Base-by-base conservation (phyloP, 2,329 filamentous ascomycete genomes). In the Epichloe coenophiala region DNA sequence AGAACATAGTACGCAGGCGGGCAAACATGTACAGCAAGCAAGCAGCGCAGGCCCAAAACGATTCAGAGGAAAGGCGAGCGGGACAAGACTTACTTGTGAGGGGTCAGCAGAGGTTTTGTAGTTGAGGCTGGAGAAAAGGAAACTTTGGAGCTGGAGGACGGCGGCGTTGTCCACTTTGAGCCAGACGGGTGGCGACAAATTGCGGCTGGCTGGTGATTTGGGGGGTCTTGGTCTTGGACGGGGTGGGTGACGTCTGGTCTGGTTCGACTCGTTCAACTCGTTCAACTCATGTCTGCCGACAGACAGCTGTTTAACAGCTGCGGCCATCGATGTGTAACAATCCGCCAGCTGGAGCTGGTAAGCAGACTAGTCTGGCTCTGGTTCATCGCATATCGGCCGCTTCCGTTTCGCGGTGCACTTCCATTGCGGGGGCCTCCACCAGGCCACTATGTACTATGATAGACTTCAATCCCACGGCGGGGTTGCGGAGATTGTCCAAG, bases 161-260 rank as follows among this genome's bases (percentile, higher is more conserved):
- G 35, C 49, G 52, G 43, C 47, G 50, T 42, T 17, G 47, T 50
- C 49, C 40, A 42, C 40, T 3, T 21, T 41, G 38, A 7, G 19
- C 49, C 48, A 47, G 38, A 9, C 8, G 49, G 35, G 50, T 45
- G 46, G 47, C 47, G 49, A 54, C 33, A 31, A 50, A 50, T 23
- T 43, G 23, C 17, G 37, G 21, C 19, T 40, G n/a, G 13, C 5
- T 6, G 27, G 27, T 9, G 27, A 44, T 33, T 41, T 17, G 23
- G 23, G 23, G 23, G 23, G 23, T 23, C 23, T 23, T 23, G 21
- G 21, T 1, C 21, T 23, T 23, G 21, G 23, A 27, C 23, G 23
- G 23, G 23, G 23, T 27, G 23, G 23, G 23, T 27, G 23, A 27
- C 7, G 23, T 27, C 6, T 7, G 6, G 23, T 27, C 6, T 23